Evolutionary conservation across 2,329 filamentous ascomycete species (phyloP), one percentile per base, ranked within the genome.

Genomic region (Curvularia sp.): DNA sequence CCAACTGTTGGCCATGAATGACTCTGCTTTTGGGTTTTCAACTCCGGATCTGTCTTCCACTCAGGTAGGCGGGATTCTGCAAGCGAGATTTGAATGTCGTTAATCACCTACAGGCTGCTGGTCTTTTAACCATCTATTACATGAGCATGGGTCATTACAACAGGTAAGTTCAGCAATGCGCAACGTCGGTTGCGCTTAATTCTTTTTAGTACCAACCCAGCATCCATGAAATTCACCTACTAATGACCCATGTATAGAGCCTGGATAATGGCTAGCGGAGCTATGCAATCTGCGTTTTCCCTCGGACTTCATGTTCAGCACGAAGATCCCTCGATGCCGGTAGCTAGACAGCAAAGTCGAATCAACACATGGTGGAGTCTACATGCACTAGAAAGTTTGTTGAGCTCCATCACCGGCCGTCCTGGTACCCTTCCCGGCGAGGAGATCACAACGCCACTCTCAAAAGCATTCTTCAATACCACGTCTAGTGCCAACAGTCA

Each of bases 321-420:
- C 26, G 57, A 68, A 12, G 62, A 63, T 18, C 55, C 60, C 4
- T 57, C 61, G 10, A 48, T 66, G 10, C 31, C 60, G 1, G 57
- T 65, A 8, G 41, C 57, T 4, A 53, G 62, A 30, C 71, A 69
- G 55, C 74, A 78, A 61, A 66, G 66, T 13, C 60, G 70, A 47
- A 61, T 70, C 6, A 67, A 72, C 24, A 67, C 73, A 18, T 79
- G 77, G 77, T 77, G 77, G 72, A 70, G 72, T 22, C 41, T 79
- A 10, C 69, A 72, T 48, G 67, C 68, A 8, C 41, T 75, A 10
- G 77, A 79, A 47, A 66, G 66, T 20, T 54, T 77, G 0, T 57
- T 78, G 3, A 67, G 69, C 12, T 63, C 75, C 3, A 69, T 77
- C 22, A 75, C 73, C 4, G 77, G 77, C 0, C 69, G 75, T 10